Evolutionary conservation across 2,329 filamentous ascomycete species (phyloP).

Genomic region (Fusarium miscanthi): DNA sequence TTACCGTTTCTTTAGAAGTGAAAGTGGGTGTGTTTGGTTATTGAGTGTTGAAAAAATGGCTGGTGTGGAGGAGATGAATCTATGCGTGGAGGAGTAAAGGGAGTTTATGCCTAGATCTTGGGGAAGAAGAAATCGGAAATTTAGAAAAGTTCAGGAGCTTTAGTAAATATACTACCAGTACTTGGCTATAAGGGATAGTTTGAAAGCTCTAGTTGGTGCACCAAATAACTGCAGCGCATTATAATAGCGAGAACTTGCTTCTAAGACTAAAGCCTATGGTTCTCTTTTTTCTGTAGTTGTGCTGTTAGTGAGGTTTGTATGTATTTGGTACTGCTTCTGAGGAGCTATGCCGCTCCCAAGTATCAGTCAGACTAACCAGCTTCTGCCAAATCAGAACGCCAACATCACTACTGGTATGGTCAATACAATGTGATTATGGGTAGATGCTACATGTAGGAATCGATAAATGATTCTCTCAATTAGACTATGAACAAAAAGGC

Average conservation of each 20-base stretch:
- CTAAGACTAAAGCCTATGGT: neutral
- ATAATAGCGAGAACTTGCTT: neutral
- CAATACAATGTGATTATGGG: neutral
- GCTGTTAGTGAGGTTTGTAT: neutral
- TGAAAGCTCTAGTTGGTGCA: neutral
- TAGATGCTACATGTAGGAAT: neutral
- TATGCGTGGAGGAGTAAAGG: neutral
- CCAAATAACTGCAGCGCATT: neutral
- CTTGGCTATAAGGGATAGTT: neutral
- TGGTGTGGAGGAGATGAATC: conserved; percentile 2
- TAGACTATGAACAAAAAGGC: conserved; percentile 1
- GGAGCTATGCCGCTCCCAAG: conserved; percentile 4
- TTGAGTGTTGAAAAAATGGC: neutral
- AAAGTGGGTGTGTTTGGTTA: neutral
- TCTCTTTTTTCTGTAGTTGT: neutral
- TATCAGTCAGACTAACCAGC: neutral
- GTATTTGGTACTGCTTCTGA: neutral
- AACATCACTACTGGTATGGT: neutral
- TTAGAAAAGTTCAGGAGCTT: conserved; percentile 3
- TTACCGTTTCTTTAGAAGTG: neutral
- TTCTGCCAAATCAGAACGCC: neutral
- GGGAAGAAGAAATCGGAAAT: conserved; percentile 2
- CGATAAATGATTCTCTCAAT: neutral
- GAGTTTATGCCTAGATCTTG: neutral
- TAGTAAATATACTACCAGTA: neutral